Conservation (phyloP, 2,329 filamentous ascomycete species). For the Nemania sp. region DNA sequence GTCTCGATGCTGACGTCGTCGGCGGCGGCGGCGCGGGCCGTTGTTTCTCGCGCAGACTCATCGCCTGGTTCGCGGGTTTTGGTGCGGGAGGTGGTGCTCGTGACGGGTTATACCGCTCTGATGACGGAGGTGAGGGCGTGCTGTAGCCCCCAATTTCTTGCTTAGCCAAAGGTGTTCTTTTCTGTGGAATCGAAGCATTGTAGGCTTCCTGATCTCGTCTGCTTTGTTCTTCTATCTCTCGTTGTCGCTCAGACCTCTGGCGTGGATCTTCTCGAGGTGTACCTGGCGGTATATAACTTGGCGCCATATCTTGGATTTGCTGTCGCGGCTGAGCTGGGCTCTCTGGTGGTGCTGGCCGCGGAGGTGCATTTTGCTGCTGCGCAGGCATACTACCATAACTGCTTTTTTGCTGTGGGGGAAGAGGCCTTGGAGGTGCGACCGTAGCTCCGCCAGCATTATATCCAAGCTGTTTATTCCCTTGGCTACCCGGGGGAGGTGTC, state of each 20-base stretch:
- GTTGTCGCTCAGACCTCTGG: constrained; percentile 62
- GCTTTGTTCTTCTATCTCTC: constrained; percentile 66
- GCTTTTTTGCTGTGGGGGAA: constrained; percentile 55
- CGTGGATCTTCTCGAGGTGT: constrained; percentile 59
- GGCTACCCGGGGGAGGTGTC: constrained; percentile 60
- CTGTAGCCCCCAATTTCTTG: constrained; percentile 79
- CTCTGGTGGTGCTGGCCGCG: constrained; percentile 50
- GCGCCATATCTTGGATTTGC: constrained; percentile 60
- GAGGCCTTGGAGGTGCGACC: constrained; percentile 71
- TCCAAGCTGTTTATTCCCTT: constrained; percentile 65
- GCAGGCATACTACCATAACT: constrained; percentile 44
- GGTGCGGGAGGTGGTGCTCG: constrained; percentile 84
- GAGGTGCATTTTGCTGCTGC: constrained; percentile 45
- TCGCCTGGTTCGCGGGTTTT: constrained; percentile 57
- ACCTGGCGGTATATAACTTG: constrained; percentile 57
- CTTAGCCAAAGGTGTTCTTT: constrained; percentile 77
- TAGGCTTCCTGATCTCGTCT: constrained; percentile 83
- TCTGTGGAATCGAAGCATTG: constrained; percentile 85
- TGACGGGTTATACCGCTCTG: constrained; percentile 79
- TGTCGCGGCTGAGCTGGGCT: constrained; percentile 54
- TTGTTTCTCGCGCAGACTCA: constrained; percentile 65
- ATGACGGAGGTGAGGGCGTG: constrained; percentile 50
- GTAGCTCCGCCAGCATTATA: constrained; percentile 56
- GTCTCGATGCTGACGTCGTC: constrained; percentile 47
- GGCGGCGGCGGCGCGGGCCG: constrained; percentile 78